Base-by-base conservation (phyloP, 495 filamentous ascomycete genomes). In the Ramalina intermedia region DNA sequence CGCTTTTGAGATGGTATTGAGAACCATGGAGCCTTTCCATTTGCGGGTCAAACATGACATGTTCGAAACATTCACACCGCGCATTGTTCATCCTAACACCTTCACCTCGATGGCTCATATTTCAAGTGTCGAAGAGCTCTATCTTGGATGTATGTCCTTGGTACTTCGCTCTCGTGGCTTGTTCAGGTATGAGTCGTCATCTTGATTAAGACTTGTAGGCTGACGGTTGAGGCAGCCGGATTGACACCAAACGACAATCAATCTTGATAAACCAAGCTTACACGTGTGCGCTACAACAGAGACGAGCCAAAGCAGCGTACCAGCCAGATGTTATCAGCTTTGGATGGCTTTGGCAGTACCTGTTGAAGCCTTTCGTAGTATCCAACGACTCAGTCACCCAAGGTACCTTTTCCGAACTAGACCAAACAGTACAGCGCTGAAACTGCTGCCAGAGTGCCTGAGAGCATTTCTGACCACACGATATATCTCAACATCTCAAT, bases 261-360 rank as follows among this genome's bases (percentile, higher is more conserved):
- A 43, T 43, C 11, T 44, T 51, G 33, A 42, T 52, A n/a, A 36
- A 55, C 11, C 48, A 51, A 36, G 43, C 47, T 14, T 55, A 55
- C 13, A 46, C 48, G 33, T 51, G 43, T 23, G 49, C 49, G 16
- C 37, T 55, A 6, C 48, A 51, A 39, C 53, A 55, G 26, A 43
- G 47, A 44, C 46, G 53, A 40, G 26, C 38, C 6, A 24, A 44
- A 9, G 16, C 12, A 18, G 20, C 29, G 14, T 20, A 17, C 12
- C 33, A 9, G 8, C 14, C 18, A n/a, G n/a, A 16, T 26, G 41
- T 18, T 27, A 44, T 55, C 26, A 49, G 47, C 23, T 43, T 45
- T 29, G 46, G 36, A 50, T 53, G 46, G 46, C 43, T 43, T n/a
- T 56, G 54, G 54, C 33, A 40, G 26, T 48, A 49, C 37, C 29